Conservation (phyloP, 192 early-diverging fungal genomes). For the Coemansia sp. region DNA sequence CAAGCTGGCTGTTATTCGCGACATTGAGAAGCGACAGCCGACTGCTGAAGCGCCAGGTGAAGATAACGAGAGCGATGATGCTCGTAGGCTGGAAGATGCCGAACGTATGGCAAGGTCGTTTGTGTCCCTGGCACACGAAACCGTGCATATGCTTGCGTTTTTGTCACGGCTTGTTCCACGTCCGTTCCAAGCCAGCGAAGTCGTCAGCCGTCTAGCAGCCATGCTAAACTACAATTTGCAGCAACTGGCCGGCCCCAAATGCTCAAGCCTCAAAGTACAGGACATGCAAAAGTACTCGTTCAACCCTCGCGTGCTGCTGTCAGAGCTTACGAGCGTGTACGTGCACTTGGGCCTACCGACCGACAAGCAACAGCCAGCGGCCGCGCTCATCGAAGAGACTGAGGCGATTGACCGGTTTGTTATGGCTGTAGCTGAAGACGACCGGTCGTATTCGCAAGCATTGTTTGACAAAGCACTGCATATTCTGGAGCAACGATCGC, state of each 20-base stretch:
- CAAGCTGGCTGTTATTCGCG: slow-evolving; percentile 81
- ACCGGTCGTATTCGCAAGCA: slow-evolving; percentile 74
- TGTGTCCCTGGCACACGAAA: slow-evolving; percentile 86
- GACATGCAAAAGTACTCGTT: slow-evolving; percentile 80
- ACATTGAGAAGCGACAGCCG: slow-evolving; percentile 58
- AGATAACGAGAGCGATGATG: slow-evolving; percentile 27
- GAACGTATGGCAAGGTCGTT: slow-evolving; percentile 87
- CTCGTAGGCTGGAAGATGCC: slow-evolving; percentile 38
- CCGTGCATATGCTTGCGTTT: slow-evolving; percentile 87
- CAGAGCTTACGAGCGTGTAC: slow-evolving; percentile 82
- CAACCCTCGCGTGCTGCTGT: slow-evolving; percentile 77
- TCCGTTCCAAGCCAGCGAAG: slow-evolving; percentile 85
- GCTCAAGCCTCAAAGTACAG: slow-evolving; percentile 79
- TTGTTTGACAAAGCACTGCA: slow-evolving; percentile 72
- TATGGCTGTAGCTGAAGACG: slow-evolving; percentile 77
- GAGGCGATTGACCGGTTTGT: slow-evolving; percentile 63
- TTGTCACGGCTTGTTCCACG: slow-evolving; percentile 73
- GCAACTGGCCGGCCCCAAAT: slow-evolving; percentile 86
- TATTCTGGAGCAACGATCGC: slow-evolving; percentile 63
- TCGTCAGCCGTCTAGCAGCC: slow-evolving; percentile 90
- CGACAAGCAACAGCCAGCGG: background rate
- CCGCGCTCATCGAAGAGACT: slow-evolving; percentile 17
- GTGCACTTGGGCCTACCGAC: slow-evolving; percentile 62
- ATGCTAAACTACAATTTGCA: slow-evolving; percentile 96
- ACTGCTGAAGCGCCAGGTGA: slow-evolving; percentile 12